These are phyloP conservation scores for Penicillium bovifimosum DNA, from an alignment of 495 filamentous ascomycete genomes.

Conservation along the genomic window DNA sequence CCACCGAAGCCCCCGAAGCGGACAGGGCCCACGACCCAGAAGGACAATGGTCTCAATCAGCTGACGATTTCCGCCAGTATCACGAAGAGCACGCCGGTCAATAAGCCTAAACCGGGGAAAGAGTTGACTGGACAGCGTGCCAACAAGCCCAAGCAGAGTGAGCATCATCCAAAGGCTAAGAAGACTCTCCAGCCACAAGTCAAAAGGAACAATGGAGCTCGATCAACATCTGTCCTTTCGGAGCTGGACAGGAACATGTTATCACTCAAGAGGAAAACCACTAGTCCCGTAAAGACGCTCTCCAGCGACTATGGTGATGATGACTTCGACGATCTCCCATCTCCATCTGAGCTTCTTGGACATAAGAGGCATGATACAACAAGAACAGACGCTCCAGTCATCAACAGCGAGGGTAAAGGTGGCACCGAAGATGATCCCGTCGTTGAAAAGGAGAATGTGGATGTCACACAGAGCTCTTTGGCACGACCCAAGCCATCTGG, in stretches of 20 bases:
- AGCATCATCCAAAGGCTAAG: background rate
- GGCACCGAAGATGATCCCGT: background rate
- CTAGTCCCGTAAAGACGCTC: slow-evolving; percentile 1
- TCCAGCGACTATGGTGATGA: slow-evolving; percentile 35
- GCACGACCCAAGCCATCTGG: too few species aligned
- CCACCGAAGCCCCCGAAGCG: slow-evolving; percentile 54
- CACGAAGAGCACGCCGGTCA: slow-evolving; percentile 19
- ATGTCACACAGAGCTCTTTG: background rate
- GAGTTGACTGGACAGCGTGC: background rate
- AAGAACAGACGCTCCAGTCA: background rate
- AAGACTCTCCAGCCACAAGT: background rate
- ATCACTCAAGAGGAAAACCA: background rate
- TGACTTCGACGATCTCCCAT: slow-evolving; percentile 38
- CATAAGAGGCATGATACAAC: background rate
- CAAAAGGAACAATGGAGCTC: background rate
- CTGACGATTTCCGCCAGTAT: slow-evolving; percentile 24
- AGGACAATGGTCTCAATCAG: slow-evolving; percentile 22
- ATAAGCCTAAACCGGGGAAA: background rate
- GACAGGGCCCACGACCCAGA: slow-evolving; percentile 7
- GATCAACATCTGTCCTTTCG: background rate
- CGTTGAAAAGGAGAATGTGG: background rate
- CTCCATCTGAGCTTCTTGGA: slow-evolving; percentile 28
- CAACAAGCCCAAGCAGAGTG: background rate
- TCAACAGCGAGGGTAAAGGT: background rate
- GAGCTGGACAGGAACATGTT: background rate